These are phyloP conservation scores for Cardiospermum halicacabum DNA, from an alignment of 345 rosid genomes.

Conservation along the genomic window DNA sequence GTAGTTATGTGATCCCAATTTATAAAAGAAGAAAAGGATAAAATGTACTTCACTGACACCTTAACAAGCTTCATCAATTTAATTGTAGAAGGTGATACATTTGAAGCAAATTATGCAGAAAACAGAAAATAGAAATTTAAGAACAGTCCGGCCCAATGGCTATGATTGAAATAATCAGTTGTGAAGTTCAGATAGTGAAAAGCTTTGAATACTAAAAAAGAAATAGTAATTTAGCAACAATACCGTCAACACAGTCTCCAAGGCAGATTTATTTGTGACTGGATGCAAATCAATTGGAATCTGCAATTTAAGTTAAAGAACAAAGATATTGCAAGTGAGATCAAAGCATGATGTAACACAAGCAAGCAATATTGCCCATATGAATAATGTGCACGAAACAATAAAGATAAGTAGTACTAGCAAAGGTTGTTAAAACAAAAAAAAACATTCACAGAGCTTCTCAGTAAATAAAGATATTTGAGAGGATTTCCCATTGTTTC, in stretches of 20 bases:
- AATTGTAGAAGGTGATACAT: background rate
- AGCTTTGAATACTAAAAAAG: background rate
- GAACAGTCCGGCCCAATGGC: background rate
- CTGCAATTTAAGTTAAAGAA: constrained; percentile 40
- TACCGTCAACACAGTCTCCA: constrained; percentile 99
- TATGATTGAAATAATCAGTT: background rate
- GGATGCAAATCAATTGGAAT: constrained; percentile 98
- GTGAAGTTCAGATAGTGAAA: background rate
- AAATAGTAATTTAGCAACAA: constrained; percentile 16
- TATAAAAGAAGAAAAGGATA: background rate
- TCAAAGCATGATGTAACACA: constrained; percentile 8
- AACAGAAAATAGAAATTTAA: background rate
- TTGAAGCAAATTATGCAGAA: background rate
- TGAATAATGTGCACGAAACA: background rate
- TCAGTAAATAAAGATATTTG: background rate
- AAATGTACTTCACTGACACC: background rate
- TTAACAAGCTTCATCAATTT: background rate
- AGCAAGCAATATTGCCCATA: background rate
- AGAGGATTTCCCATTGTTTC: background rate
- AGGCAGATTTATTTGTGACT: constrained; percentile 78
- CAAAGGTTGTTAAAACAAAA: background rate
- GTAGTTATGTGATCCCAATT: too few relatives aligned
- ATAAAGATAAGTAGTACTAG: background rate
- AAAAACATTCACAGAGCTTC: background rate
- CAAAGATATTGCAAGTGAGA: constrained; percentile 8